Evolutionary conservation across 164 flowering plant genomes (phyloP).

Genomic region (Umbellularia californica): DNA sequence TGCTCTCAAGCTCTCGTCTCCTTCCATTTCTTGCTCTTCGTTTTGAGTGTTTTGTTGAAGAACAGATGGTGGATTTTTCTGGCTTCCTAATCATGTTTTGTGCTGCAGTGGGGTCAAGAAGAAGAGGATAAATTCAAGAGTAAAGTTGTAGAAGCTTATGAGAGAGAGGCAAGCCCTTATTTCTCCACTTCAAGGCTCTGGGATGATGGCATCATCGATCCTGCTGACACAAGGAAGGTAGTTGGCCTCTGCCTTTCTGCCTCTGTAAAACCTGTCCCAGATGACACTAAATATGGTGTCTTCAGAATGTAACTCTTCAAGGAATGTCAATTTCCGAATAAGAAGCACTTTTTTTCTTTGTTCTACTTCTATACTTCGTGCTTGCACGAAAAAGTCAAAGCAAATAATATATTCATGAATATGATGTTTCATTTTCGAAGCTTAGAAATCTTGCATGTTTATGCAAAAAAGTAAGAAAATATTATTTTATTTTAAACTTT

Average conservation of each 20-base stretch:
- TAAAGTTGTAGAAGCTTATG: conserved; percentile 77
- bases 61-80: background rate
- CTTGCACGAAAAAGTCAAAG: too few species aligned
- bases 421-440: too few species aligned
- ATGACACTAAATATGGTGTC: conserved; percentile 79
- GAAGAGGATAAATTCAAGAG: conserved; percentile 82
- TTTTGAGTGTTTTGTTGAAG: background rate
- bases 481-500: too few species aligned
- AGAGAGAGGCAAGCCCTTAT: conserved; percentile 75
- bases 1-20: background rate
- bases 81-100: background rate
- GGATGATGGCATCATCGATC: conserved; percentile 97
- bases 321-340: conserved; percentile 1
- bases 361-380: too few species aligned
- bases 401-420: too few species aligned
- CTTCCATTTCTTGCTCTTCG: background rate
- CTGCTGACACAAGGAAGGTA: conserved; percentile 82
- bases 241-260: conserved; percentile 81
- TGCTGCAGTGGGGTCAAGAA: conserved; percentile 70
- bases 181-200: conserved; percentile 93
- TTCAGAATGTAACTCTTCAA: conserved; percentile 80
- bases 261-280: conserved; percentile 44
- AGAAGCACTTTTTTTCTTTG: background rate
- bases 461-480: too few species aligned
- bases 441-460: too few species aligned